These are phyloP conservation scores for Huntiella savannae DNA, from an alignment of 2,329 filamentous ascomycete genomes.

Conservation along the genomic window DNA sequence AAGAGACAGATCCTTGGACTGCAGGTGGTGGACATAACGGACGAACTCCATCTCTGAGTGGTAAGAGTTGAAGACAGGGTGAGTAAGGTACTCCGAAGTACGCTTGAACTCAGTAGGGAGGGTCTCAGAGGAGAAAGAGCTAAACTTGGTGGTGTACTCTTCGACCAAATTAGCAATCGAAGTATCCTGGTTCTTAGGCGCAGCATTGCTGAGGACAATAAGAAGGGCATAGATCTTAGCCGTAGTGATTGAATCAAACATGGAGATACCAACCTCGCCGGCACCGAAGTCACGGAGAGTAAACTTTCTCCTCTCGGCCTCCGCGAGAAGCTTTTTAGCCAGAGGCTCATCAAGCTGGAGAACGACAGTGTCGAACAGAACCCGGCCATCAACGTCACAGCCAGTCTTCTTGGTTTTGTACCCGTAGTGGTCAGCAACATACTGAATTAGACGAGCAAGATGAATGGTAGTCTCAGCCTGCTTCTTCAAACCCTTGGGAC, in stretches of 20 bases:
- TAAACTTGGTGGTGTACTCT: slow-evolving; percentile 10
- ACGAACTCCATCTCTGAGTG: slow-evolving; percentile 90
- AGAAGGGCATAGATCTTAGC: slow-evolving; percentile 33
- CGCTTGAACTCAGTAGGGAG: slow-evolving; percentile 46
- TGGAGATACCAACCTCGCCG: slow-evolving; percentile 18
- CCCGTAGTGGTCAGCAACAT: slow-evolving; percentile 41
- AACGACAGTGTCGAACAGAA: slow-evolving; percentile 65
- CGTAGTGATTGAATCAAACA: slow-evolving; percentile 15
- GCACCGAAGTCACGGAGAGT: slow-evolving; percentile 17
- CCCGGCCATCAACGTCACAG: slow-evolving; percentile 33
- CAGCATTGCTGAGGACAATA: slow-evolving; percentile 4
- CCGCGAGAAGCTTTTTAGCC: slow-evolving; percentile 20
- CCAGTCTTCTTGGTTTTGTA: slow-evolving; percentile 41
- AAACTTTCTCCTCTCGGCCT: slow-evolving; percentile 8
- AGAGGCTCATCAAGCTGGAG: slow-evolving; percentile 32
- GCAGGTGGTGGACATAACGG: slow-evolving; percentile 80
- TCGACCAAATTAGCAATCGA: slow-evolving; percentile 13
- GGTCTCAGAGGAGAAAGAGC: slow-evolving; percentile 8
- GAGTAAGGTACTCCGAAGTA: slow-evolving; percentile 59
- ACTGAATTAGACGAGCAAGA: slow-evolving; percentile 50
- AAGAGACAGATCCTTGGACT: slow-evolving; percentile 84
- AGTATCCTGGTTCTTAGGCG: slow-evolving; percentile 16
- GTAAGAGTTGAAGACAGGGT: slow-evolving; percentile 86
- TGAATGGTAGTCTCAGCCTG: slow-evolving; percentile 66
- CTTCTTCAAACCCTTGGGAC: slow-evolving; percentile 59